Evolutionary conservation across 2,329 filamentous ascomycete species (phyloP), one percentile per base, ranked within the genome.

Genomic region (Pseudogymnoascus sp.): DNA sequence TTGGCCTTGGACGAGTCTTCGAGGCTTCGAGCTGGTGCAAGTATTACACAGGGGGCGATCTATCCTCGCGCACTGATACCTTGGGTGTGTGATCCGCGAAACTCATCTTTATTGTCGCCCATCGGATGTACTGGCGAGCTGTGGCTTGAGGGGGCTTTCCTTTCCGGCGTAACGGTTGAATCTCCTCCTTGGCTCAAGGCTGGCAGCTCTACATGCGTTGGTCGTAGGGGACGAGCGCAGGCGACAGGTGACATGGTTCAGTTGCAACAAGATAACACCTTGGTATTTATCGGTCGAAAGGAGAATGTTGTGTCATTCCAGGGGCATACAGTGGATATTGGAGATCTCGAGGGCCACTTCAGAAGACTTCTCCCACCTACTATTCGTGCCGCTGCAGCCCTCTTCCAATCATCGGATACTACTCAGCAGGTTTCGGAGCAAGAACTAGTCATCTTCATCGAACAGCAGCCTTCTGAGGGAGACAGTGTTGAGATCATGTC

Each of bases 271-370:
- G 71, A 73, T 37, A 69, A 69, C n/a, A 68, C 42, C 23, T 28
- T 74, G 46, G 56, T 70, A 7, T 73, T 69, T 46, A 59, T 73
- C 4, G 70, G 72, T 2, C 69, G 70, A 3, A 73, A 71, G 44
- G 69, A 73, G 23, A 68, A 70, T 46, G 46, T 63, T 12, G 23
- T 70, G 2, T 69, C 72, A 0, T 67, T 72, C 8, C 72, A 78
- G 38, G 77, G 76, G 5, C 74, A 78, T 64, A 72, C 73, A 3
- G 72, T 78, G 11, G 73, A 78, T 62, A 70, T 76, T 18, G 69
- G 73, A 12, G 75, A 78, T 5, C 70, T 80, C 5, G 77, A 79
- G 63, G 65, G 64, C 4, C 74, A 77, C 64, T 69, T 78, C n/a
- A 25, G 64, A 8, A 73, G 65, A 36, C 69, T 76, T 18, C 72